Conservation (phyloP, 2,329 filamentous ascomycete species). For the Knufia fluminis region DNA sequence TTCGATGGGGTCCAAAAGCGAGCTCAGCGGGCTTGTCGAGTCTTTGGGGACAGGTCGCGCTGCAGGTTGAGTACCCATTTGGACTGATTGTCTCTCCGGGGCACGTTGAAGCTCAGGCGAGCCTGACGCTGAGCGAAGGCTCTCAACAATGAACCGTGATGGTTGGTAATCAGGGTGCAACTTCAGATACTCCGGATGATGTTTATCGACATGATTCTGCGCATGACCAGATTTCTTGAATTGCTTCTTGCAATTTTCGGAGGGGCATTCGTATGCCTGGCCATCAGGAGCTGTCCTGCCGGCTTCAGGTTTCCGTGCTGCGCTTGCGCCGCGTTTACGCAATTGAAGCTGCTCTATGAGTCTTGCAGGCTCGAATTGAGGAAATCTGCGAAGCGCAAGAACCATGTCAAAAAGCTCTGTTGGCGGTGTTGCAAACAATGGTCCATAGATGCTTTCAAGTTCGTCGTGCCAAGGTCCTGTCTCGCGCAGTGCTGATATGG, state of each 20-base stretch:
- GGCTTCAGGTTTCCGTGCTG: neutral
- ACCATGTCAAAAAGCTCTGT: slow-evolving; percentile 3
- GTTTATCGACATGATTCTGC: slow-evolving; percentile 12
- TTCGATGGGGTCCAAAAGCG: neutral
- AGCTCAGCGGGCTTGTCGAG: neutral
- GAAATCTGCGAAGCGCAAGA: neutral
- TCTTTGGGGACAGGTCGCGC: neutral
- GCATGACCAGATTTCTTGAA: slow-evolving; percentile 12
- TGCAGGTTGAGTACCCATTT: neutral
- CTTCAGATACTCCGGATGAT: slow-evolving; percentile 9
- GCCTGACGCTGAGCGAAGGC: neutral
- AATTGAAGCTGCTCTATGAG: neutral
- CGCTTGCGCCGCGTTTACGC: neutral
- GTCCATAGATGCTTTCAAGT: neutral
- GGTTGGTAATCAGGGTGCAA: slow-evolving; percentile 10
- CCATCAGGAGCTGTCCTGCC: slow-evolving; percentile 13
- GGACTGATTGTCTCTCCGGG: neutral
- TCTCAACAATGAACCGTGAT: slow-evolving; percentile 1
- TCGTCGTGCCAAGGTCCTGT: neutral
- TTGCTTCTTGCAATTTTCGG: slow-evolving; percentile 12
- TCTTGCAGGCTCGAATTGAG: neutral
- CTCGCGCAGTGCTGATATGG: neutral
- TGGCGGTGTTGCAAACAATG: slow-evolving; percentile 1
- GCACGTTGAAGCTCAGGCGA: neutral
- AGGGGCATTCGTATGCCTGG: slow-evolving; percentile 12